Percentiles rank a stretch among this genome's conserved stretches.
These are phyloP conservation scores for Boletellus sp. DNA, from an alignment of 768 basidiomycete genomes.

Conservation along the genomic window DNA sequence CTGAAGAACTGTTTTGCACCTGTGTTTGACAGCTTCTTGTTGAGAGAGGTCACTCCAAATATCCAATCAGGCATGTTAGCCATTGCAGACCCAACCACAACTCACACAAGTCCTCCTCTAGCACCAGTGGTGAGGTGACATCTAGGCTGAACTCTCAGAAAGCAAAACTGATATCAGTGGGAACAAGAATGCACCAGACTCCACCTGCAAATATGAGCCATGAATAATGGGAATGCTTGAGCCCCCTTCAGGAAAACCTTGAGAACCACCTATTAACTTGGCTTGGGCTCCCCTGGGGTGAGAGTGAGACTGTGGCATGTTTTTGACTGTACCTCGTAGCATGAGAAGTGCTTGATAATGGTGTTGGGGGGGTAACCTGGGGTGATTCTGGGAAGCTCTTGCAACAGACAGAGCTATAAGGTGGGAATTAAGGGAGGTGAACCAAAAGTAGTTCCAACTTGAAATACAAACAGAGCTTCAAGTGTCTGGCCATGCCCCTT, in stretches of 20 bases:
- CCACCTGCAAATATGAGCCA: constrained; percentile 28
- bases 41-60: too few relatives aligned
- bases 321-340: constrained; percentile 30
- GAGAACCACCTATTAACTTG: constrained; percentile 18
- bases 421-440: constrained; percentile 27
- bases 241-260: too few relatives aligned
- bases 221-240: constrained; percentile 19
- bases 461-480: constrained; percentile 33
- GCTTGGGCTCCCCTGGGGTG: constrained; percentile 26
- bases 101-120: constrained; percentile 45
- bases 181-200: constrained; percentile 28
- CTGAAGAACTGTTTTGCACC: too few relatives aligned
- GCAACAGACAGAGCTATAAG: constrained; percentile 26
- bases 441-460: constrained; percentile 28
- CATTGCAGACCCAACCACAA: background rate
- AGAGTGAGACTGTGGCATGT: constrained; percentile 24
- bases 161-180: background rate
- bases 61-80: too few relatives aligned
- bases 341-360: constrained; percentile 27
- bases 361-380: constrained; percentile 18
- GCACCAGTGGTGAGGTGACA: constrained; percentile 30
- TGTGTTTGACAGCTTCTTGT: too few relatives aligned
- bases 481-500: too few relatives aligned
- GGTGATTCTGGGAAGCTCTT: constrained; percentile 16
- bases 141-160: constrained; percentile 16